Percentiles rank a stretch among this genome's conserved stretches.
phyloP scores from a whole-genome alignment of 805 yeast genomes.

The Henningerozyma blattae region DNA sequence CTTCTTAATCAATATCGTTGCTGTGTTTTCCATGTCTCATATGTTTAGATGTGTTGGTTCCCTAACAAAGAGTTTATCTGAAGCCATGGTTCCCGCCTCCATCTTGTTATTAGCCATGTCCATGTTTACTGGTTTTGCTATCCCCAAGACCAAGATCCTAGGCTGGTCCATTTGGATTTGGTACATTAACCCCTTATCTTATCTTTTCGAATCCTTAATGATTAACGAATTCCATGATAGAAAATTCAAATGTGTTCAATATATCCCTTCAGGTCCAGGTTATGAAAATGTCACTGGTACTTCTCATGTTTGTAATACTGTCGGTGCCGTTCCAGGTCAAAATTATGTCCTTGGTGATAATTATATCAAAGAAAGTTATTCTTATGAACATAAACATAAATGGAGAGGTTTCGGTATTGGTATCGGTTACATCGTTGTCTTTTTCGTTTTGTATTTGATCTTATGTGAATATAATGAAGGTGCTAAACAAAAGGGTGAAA shows the following conservation, averaged over 20 bases:
- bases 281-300: conserved; percentile 23
- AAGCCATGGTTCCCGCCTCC: conserved; percentile 36
- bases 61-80: conserved; percentile 25
- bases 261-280: conserved; percentile 33
- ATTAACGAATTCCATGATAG: conserved; percentile 31
- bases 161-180: conserved; percentile 39
- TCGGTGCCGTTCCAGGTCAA: conserved; percentile 39
- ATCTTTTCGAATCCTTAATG: conserved; percentile 33
- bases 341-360: conserved; percentile 34
- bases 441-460: conserved; percentile 35
- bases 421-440: conserved; percentile 39
- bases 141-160: conserved; percentile 31
- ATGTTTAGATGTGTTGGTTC: conserved; percentile 33
- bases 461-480: conserved; percentile 41
- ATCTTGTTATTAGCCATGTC: conserved; percentile 27
- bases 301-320: conserved; percentile 33
- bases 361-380: conserved; percentile 30
- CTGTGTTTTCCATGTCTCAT: conserved; percentile 46
- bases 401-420: conserved; percentile 56
- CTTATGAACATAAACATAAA: conserved; percentile 31
- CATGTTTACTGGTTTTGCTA: conserved; percentile 32
- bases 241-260: conserved; percentile 25
- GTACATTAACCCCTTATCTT: conserved; percentile 32
- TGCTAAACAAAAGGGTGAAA: conserved; percentile 51
- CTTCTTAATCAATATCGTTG: conserved; percentile 29